Evolutionary conservation across 129 eudicot genomes (phyloP), one percentile per base, ranked within the genome.

Genomic region (Centrapalus pauciflorus): DNA sequence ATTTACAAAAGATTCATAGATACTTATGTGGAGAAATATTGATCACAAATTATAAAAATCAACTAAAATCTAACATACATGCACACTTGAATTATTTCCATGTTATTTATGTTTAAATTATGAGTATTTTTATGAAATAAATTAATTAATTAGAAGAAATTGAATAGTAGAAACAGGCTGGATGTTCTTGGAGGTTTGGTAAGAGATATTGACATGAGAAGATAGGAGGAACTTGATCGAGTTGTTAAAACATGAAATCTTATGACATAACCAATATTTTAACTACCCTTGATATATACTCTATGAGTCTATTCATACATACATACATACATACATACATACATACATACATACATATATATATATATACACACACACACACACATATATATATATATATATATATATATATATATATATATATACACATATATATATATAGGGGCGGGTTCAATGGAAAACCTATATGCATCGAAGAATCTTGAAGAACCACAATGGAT

Each of bases 251-350:
- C 19, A 66, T 74, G 79, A 74, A 66, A 74, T 74, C 79, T 74
- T 74, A 48, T 74, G 79, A 74, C 55, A 74, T 74, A 66, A 74
- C 79, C 79, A 67, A 66, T 66, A 74, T 66, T 74, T 74, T 74
- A 74, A 74, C 79, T 52, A 74, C 77, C 69, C 62, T 26, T 56
- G 54, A 27, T n/a, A 64, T 52, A 52, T 64, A 12, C 67, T 58
- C 57, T n/a, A 6, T 2, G 5, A 5, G 23, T 46, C 2, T 16
- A 1, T 46, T 3, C 5, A 5, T 46, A 5, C 9, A 5, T 34
- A n/a, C n/a, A n/a, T n/a, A n/a, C n/a, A n/a, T n/a, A n/a, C n/a
- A n/a, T n/a, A n/a, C n/a, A n/a, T n/a, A n/a, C n/a, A n/a, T n/a
- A n/a, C n/a, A n/a, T n/a, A n/a, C n/a, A n/a, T n/a, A n/a, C n/a